These are phyloP conservation scores for Epichloe sylvatica DNA, from an alignment of 2,329 filamentous ascomycete species.

Conservation along the genomic window DNA sequence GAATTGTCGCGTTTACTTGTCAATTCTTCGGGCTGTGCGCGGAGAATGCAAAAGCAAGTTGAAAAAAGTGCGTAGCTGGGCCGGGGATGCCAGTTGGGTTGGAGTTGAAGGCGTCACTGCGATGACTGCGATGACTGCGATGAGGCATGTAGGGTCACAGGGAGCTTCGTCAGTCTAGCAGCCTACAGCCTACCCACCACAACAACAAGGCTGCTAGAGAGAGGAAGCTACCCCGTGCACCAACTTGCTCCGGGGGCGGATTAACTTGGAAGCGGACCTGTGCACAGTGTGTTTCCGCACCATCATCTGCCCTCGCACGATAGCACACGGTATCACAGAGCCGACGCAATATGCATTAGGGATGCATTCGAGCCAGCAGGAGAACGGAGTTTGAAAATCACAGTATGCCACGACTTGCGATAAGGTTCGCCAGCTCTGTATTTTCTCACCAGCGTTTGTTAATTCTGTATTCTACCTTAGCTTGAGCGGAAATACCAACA, in stretches of 20 bases:
- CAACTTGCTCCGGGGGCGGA: slow-evolving; percentile 1
- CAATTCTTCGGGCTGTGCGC: not conserved
- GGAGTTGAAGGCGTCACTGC: not conserved
- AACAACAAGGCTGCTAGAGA: not conserved
- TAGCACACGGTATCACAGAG: too few species aligned
- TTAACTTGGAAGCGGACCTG: not conserved
- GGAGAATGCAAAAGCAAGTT: not conserved
- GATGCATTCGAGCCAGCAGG: too few species aligned
- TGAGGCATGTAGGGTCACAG: slow-evolving; percentile 1
- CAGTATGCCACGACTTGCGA: too few species aligned
- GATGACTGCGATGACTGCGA: not conserved
- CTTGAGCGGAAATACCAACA: too few species aligned
- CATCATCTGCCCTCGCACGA: too few species aligned
- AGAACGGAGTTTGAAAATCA: too few species aligned
- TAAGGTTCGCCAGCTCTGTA: too few species aligned
- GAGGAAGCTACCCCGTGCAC: not conserved
- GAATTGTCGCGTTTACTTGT: not conserved
- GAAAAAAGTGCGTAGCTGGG: not conserved
- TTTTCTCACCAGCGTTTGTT: too few species aligned
- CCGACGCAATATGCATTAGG: too few species aligned
- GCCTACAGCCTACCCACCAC: slow-evolving; percentile 19
- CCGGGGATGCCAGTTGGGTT: slow-evolving; percentile 1
- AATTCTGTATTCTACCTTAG: too few species aligned
- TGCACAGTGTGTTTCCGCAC: not conserved
- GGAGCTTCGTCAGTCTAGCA: slow-evolving; percentile 28